Base-by-base conservation (phyloP, 179 eudicot species). In the Nepenthes alata region DNA sequence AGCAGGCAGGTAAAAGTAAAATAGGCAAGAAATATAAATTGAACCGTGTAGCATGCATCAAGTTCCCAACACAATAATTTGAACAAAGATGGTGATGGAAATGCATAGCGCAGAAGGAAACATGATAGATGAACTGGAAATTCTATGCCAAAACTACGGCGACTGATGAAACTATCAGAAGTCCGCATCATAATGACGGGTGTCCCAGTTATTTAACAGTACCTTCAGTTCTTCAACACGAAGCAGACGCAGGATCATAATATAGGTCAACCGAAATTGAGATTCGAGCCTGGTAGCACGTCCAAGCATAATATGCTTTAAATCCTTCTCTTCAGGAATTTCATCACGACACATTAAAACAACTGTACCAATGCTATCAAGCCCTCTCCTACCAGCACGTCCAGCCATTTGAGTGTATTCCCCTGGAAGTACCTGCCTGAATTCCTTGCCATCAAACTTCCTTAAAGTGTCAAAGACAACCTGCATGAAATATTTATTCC, bases 321-420 rank as follows among this genome's bases (percentile, higher is more conserved):
- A 62, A 79, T 85, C 97, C 11, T 76, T 79, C 82, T 93, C 95
- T 57, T 81, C 97, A 11, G 93, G 89, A 64, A 93, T 75, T 67
- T 90, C 99, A 73, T 93, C 97, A 68, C 97, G 91, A 68, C 99
- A 87, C 91, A 90, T 81, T 58, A 93, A 76, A 60, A 84, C 75
- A 51, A 93, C 99, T 13, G 97, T 93, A 66, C 99, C 99, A 75
- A 83, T 87, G 70, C 85, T 83, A 78, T 93, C 99, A 45, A 93
- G 87, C 63, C 99, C 99, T 77, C 99, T 85, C 80, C 99, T 85
- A 63, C 99, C 97, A 71, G 98, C 98, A 78, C 98, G 98, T 47
- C 98, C 98, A 64, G 98, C 95, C 98, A 93, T 93, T 80, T 93
- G 98, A 62, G 98, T 93, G 75, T 93, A 93, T 80, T 93, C 98